Evolutionary conservation across 495 filamentous ascomycete genomes (phyloP).

Genomic region (Massariosphaeria phaeospora): DNA sequence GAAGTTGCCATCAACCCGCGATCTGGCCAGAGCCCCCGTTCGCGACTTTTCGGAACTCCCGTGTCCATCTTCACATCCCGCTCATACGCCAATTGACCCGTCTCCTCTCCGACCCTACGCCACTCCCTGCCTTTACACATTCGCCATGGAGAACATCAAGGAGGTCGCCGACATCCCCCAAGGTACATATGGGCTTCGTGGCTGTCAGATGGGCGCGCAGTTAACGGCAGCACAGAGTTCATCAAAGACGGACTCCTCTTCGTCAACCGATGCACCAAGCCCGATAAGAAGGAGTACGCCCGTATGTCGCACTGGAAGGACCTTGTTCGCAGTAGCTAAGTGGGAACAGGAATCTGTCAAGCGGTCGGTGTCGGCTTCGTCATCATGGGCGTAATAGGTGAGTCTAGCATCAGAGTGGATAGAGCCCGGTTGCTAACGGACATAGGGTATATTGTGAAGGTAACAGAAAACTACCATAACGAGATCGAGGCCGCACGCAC

Average conservation of each 20-base stretch:
- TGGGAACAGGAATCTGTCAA: constrained; percentile 66
- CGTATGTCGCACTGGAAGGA: background rate
- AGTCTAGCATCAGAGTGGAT: too few species aligned
- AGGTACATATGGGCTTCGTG: background rate
- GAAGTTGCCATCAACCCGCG: background rate
- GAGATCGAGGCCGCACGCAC: too few species aligned
- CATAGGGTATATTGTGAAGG: too few species aligned
- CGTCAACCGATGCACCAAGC: constrained; percentile 78
- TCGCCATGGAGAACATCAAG: constrained; percentile 59
- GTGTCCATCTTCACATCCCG: background rate
- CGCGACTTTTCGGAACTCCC: background rate
- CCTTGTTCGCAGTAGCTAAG: background rate
- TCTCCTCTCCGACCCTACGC: constrained; percentile 35
- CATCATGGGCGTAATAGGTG: constrained; percentile 82
- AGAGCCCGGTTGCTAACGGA: too few species aligned
- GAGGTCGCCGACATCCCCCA: constrained; percentile 43
- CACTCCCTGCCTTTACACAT: background rate
- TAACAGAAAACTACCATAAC: too few species aligned
- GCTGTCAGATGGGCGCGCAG: constrained; percentile 55
- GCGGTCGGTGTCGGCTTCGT: constrained; percentile 91
- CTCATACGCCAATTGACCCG: constrained; percentile 45
- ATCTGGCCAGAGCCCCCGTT: constrained; percentile 7
- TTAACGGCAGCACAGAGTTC: constrained; percentile 78
- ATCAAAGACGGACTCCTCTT: constrained; percentile 75
- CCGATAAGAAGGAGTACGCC: constrained; percentile 75